These are phyloP conservation scores for Solanum chacoense DNA, from an alignment of 305 asterid genomes.

Conservation along the genomic window DNA sequence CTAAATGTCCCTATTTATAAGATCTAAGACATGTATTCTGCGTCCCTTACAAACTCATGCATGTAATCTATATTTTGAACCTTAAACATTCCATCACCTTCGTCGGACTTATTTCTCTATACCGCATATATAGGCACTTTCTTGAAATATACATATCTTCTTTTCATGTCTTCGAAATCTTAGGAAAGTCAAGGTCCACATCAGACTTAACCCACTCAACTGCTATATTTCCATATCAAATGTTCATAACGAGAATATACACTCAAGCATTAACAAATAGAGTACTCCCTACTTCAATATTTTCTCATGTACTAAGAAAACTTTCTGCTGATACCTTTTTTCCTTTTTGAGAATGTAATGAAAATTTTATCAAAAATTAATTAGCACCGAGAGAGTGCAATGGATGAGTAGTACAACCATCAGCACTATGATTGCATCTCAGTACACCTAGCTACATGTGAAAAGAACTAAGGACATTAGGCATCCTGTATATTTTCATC, in stretches of 20 bases:
- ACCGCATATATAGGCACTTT: not conserved
- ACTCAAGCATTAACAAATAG: not conserved
- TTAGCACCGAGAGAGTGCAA: not conserved
- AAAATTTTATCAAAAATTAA: not conserved
- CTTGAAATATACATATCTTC: not conserved
- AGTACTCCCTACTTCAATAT: not conserved
- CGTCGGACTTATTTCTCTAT: not conserved
- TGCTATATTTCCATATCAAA: not conserved
- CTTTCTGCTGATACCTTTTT: not conserved
- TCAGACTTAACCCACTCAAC: not conserved
- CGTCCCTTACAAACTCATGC: not conserved
- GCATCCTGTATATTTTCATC: not conserved
- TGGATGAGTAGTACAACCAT: not conserved
- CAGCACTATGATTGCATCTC: not conserved
- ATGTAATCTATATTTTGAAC: not conserved
- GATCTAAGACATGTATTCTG: not conserved
- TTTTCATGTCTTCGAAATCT: not conserved
- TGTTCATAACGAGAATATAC: not conserved
- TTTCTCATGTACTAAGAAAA: not conserved
- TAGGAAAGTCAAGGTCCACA: not conserved
- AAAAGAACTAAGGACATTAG: not conserved
- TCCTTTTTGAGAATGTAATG: not conserved
- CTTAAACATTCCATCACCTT: not conserved
- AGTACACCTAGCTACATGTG: not conserved
- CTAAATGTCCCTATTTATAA: not conserved